Percentiles rank a stretch among this genome's conserved stretches.
These are phyloP conservation scores for Entophlyctis luteolus DNA, from an alignment of 192 early-diverging fungal genomes.

Conservation along the genomic window DNA sequence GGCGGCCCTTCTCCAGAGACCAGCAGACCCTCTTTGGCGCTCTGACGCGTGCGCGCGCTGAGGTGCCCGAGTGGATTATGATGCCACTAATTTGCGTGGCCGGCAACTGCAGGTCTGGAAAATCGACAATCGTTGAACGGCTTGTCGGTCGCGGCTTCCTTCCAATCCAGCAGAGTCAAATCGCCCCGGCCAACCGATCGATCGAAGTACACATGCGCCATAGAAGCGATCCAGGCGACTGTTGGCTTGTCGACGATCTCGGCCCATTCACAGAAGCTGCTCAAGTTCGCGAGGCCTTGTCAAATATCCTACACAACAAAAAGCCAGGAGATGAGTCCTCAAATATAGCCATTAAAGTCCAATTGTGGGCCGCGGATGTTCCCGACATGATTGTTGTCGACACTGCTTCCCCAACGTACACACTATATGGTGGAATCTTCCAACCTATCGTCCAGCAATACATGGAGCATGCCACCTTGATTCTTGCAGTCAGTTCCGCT, in stretches of 20 bases:
- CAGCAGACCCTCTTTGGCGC: no score
- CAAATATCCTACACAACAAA: no score
- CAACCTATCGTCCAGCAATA: constrained; percentile 98
- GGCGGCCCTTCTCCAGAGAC: no score
- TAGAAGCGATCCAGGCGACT: constrained; percentile 94
- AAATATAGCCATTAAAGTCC: no score
- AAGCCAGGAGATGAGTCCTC: no score
- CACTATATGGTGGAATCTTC: constrained; percentile 94
- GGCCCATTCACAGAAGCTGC: no score
- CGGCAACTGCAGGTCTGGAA: constrained; percentile 63
- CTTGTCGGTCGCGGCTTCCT: constrained; percentile 97
- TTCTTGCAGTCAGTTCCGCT: constrained; percentile 94
- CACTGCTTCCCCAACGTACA: constrained; percentile 96
- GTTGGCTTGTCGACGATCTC: no score
- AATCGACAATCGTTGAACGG: constrained; percentile 95
- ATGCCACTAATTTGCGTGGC: constrained; percentile 56
- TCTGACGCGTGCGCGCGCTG: no score
- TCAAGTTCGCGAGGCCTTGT: no score
- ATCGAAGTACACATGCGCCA: constrained; percentile 93
- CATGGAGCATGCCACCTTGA: constrained; percentile 93
- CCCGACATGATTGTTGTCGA: constrained; percentile 93
- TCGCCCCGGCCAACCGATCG: constrained; percentile 92
- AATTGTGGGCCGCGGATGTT: no score
- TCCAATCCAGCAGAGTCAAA: constrained; percentile 75
- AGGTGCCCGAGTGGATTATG: no score